Evolutionary conservation across 345 rosid genomes (phyloP).

Genomic region (Brassica carinata): DNA sequence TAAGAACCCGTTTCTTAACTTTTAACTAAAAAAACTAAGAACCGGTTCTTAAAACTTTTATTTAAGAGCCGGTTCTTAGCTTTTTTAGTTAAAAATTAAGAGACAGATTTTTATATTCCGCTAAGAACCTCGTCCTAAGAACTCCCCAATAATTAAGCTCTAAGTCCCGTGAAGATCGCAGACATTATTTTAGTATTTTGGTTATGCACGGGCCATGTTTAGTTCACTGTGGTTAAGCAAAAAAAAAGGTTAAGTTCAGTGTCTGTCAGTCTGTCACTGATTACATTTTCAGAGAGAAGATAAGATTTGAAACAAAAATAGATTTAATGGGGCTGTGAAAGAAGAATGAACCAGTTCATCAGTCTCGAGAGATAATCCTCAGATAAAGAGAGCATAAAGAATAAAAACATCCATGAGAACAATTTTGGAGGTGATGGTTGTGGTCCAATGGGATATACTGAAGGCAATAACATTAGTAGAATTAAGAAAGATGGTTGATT

Average conservation of each 20-base stretch:
- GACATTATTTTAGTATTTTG: background rate
- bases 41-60: too few species aligned
- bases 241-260: background rate
- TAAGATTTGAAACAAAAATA: background rate
- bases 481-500: background rate
- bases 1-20: too few species aligned
- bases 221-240: background rate
- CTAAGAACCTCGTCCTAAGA: too few species aligned
- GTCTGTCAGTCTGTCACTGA: background rate
- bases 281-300: background rate
- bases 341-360: background rate
- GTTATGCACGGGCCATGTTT: background rate
- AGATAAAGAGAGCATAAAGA: background rate
- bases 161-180: too few species aligned
- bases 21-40: too few species aligned
- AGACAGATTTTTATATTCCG: too few species aligned
- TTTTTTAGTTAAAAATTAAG: too few species aligned
- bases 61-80: too few species aligned
- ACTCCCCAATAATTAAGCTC: too few species aligned
- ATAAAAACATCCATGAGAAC: background rate
- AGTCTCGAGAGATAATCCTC: background rate
- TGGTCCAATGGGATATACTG: background rate
- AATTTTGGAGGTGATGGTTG: background rate
- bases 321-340: background rate
- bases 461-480: background rate